Percentiles rank a stretch among this genome's conserved stretches.
These are phyloP conservation scores for Cucurbita pepo DNA, from an alignment of 306 rosid genomes.

Conservation along the genomic window DNA sequence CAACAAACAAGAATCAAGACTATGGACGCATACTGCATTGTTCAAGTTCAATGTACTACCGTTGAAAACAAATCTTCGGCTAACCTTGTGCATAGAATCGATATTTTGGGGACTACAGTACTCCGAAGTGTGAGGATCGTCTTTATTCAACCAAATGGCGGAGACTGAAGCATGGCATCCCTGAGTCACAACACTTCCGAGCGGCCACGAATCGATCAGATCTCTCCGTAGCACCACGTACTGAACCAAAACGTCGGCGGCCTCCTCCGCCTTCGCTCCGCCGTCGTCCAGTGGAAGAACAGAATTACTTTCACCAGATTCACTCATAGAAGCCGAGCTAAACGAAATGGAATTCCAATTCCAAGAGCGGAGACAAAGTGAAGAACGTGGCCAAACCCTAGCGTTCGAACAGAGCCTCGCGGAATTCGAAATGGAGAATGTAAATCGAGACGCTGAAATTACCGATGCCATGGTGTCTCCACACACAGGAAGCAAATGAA, in stretches of 20 bases:
- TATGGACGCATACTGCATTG: neutral
- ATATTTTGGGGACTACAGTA: slow-evolving; percentile 62
- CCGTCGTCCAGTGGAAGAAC: slow-evolving; percentile 5
- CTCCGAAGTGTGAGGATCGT: slow-evolving; percentile 40
- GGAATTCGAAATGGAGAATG: slow-evolving; percentile 8
- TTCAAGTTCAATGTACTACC: neutral
- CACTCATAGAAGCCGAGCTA: slow-evolving; percentile 45
- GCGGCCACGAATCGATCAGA: slow-evolving; percentile 73
- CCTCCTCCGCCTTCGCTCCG: slow-evolving; percentile 8
- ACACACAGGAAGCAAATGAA: neutral
- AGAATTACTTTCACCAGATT: slow-evolving; percentile 16
- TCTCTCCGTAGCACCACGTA: slow-evolving; percentile 93
- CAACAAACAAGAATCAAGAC: neutral
- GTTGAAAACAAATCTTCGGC: neutral
- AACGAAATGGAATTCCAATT: slow-evolving; percentile 17
- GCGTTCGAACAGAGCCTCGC: neutral
- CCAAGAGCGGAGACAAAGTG: neutral
- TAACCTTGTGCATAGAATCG: slow-evolving; percentile 75
- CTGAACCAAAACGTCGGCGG: slow-evolving; percentile 47
- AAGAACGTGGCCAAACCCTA: slow-evolving; percentile 3
- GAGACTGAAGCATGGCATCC: slow-evolving; percentile 87
- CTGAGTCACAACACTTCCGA: slow-evolving; percentile 73
- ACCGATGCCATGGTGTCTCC: slow-evolving; percentile 24
- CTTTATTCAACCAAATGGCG: slow-evolving; percentile 58
- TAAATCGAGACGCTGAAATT: slow-evolving; percentile 18